Conservation (phyloP, 1,284 basidiomycete genomes). For the Leccinum colubrinum region DNA sequence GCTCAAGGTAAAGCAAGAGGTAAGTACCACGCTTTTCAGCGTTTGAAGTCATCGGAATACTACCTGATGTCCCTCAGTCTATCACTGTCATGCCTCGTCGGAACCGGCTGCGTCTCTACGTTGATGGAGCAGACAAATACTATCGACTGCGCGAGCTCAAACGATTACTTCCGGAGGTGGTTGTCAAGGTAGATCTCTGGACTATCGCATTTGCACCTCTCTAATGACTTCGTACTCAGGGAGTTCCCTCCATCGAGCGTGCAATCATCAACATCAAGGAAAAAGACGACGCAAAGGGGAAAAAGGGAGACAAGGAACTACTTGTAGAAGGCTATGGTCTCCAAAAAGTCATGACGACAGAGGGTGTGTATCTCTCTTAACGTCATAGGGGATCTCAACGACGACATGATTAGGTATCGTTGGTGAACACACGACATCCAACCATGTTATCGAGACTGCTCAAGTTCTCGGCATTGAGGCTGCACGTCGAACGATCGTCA, state of each 20-base stretch:
- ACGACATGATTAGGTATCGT: conserved; percentile 66
- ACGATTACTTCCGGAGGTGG: conserved; percentile 76
- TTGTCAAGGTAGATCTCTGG: conserved; percentile 70
- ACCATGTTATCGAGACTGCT: conserved; percentile 96
- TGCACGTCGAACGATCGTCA: conserved; percentile 91
- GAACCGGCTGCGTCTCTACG: conserved; percentile 83
- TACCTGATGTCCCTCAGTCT: conserved; percentile 41
- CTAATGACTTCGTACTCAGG: conserved; percentile 42
- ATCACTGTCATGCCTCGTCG: conserved; percentile 75
- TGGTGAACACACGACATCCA: conserved; percentile 90
- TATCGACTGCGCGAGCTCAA: conserved; percentile 87
- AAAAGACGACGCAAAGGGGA: conserved; percentile 69
- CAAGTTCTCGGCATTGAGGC: conserved; percentile 97
- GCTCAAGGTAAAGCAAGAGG: conserved; percentile 91
- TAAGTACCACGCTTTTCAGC: conserved; percentile 28
- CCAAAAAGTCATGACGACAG: conserved; percentile 95
- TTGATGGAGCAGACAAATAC: conserved; percentile 85
- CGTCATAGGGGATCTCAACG: background rate
- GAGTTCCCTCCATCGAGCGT: conserved; percentile 81
- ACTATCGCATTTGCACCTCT: background rate
- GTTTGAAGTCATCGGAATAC: background rate
- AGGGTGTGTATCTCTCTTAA: conserved; percentile 57
- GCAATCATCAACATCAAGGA: conserved; percentile 94
- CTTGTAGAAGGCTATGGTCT: conserved; percentile 98
- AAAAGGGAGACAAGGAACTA: conserved; percentile 83